These are phyloP conservation scores for Spergularia marina DNA, from an alignment of 148 eudicot species.

Conservation along the genomic window DNA sequence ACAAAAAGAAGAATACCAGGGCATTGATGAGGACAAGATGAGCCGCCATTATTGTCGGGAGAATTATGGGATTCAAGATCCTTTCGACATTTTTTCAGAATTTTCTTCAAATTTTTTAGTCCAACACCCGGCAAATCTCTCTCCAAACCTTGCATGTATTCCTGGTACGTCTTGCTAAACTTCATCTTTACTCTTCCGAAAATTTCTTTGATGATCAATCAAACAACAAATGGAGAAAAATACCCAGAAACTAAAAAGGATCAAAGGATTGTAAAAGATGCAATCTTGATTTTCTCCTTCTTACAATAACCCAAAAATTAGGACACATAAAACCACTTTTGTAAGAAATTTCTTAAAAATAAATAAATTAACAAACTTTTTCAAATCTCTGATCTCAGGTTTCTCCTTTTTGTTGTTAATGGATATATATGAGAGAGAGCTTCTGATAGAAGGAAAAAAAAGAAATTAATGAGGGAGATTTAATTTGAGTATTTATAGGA, in stretches of 20 bases:
- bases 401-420: too few relatives aligned
- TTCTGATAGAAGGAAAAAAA: not conserved
- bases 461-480: not conserved
- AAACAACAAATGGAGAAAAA: not conserved
- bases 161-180: constrained; percentile 84
- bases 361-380: not conserved
- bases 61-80: constrained; percentile 35
- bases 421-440: not conserved
- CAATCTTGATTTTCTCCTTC: constrained; percentile 28
- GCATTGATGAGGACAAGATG: constrained; percentile 36
- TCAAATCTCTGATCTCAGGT: not conserved
- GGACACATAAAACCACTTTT: not conserved
- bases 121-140: constrained; percentile 67
- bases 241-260: constrained; percentile 12
- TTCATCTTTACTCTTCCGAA: constrained; percentile 46
- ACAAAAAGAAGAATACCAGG: constrained; percentile 21
- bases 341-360: not conserved
- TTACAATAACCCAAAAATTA: constrained; percentile 6
- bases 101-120: constrained; percentile 83
- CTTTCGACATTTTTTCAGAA: constrained; percentile 60
- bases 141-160: constrained; percentile 67
- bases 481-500: not conserved
- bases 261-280: constrained; percentile 2
- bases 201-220: not conserved
- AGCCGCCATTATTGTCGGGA: constrained; percentile 3